phyloP scores from a whole-genome alignment of 2,329 filamentous ascomycete species.

The Cladosporium sp. region DNA sequence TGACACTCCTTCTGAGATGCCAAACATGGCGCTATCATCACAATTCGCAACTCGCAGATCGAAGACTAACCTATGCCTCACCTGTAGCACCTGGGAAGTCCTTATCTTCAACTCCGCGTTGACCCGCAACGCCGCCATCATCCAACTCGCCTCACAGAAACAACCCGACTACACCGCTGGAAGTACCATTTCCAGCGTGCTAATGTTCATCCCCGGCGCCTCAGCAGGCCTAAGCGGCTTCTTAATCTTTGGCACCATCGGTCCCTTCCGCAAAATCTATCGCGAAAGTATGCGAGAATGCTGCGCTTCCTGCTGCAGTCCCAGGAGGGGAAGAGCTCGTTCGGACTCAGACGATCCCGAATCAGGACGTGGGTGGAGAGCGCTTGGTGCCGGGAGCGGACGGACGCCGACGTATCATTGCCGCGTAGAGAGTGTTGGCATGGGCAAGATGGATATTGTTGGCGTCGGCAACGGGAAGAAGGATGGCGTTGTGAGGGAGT shows the following conservation, averaged over 20 bases:
- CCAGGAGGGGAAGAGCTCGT: neutral
- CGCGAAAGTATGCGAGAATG: neutral
- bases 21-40: no score
- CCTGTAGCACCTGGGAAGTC: slow-evolving; percentile 15
- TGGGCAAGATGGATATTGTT: neutral
- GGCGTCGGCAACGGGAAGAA: neutral
- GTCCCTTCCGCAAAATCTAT: slow-evolving; percentile 15
- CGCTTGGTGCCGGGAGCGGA: neutral
- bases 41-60: neutral
- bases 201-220: slow-evolving; percentile 17
- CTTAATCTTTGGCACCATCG: slow-evolving; percentile 19
- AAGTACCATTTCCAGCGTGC: slow-evolving; percentile 12
- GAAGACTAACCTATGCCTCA: neutral
- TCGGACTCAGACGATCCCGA: neutral
- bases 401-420: neutral
- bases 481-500: neutral
- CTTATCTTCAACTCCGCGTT: slow-evolving; percentile 15
- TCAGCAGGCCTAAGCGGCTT: slow-evolving; percentile 15
- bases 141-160: neutral
- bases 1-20: neutral
- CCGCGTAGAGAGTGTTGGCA: neutral
- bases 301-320: neutral
- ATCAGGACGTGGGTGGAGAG: neutral
- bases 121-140: slow-evolving; percentile 11
- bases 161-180: slow-evolving; percentile 15